phyloP scores from a whole-genome alignment of 2,329 filamentous ascomycete genomes.

The Aspergillus pseudoterreus region DNA sequence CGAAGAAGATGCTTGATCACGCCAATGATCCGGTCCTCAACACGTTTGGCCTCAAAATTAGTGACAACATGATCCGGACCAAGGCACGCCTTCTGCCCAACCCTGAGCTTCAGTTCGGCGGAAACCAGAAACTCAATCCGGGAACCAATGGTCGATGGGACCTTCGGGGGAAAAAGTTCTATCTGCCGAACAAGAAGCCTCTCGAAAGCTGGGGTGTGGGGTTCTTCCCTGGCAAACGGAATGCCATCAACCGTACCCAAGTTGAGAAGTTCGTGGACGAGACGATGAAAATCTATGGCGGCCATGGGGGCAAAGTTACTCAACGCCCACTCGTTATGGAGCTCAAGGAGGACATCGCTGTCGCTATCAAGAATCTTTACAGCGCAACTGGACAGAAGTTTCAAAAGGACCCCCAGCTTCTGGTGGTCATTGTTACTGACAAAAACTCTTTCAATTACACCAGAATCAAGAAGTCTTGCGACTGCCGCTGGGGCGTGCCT shows the following conservation, averaged over 20 bases:
- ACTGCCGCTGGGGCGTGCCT: constrained; percentile 78
- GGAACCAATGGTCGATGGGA: constrained; percentile 77
- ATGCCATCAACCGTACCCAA: constrained; percentile 39
- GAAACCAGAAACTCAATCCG: constrained; percentile 54
- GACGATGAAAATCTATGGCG: constrained; percentile 59
- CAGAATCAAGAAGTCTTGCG: constrained; percentile 82
- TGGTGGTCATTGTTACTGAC: constrained; percentile 73
- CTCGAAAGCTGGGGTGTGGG: constrained; percentile 75
- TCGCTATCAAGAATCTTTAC: constrained; percentile 56
- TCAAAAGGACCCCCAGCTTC: constrained; percentile 63
- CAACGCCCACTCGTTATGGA: constrained; percentile 45
- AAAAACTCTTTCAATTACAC: constrained; percentile 72
- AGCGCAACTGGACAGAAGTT: constrained; percentile 52
- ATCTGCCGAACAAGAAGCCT: constrained; percentile 57
- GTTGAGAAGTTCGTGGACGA: constrained; percentile 54
- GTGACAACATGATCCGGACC: constrained; percentile 59
- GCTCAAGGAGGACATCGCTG: constrained; percentile 44
- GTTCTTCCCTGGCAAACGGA: constrained; percentile 57
- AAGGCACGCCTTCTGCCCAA: constrained; percentile 68
- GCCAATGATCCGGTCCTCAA: constrained; percentile 63
- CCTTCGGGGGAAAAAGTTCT: constrained; percentile 75
- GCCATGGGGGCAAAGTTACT: constrained; percentile 58
- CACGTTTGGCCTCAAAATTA: constrained; percentile 71
- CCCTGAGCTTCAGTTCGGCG: constrained; percentile 68
- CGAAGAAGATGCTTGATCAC: constrained; percentile 67